phyloP scores from a whole-genome alignment of 495 filamentous ascomycete species.

The Parathielavia hyrcaniae region DNA sequence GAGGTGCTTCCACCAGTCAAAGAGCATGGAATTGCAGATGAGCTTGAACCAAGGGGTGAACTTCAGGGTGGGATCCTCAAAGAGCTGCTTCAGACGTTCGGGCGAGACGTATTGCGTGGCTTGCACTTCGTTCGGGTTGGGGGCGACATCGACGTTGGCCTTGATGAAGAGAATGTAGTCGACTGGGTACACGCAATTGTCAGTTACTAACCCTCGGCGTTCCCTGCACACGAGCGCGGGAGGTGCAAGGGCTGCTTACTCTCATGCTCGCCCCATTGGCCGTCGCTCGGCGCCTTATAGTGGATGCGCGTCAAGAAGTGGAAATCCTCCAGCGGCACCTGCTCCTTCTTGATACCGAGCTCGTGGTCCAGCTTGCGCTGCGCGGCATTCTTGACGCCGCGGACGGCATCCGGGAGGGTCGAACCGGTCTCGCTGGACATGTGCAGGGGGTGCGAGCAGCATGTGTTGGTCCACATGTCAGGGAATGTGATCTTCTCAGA shows the following conservation, averaged over 20 bases:
- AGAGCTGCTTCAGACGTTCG: slow-evolving; percentile 78
- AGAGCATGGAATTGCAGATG: slow-evolving; percentile 95
- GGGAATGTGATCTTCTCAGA: slow-evolving; percentile 99
- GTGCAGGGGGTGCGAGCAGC: slow-evolving; percentile 94
- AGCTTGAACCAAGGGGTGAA: slow-evolving; percentile 99
- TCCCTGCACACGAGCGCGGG: not conserved
- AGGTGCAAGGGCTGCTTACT: slow-evolving; percentile 52
- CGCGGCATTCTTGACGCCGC: slow-evolving; percentile 83
- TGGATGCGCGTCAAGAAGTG: slow-evolving; percentile 94
- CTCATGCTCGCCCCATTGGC: slow-evolving; percentile 98
- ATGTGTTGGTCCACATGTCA: slow-evolving; percentile 99
- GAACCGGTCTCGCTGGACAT: slow-evolving; percentile 86
- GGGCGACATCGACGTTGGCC: slow-evolving; percentile 73
- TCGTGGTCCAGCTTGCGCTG: slow-evolving; percentile 91
- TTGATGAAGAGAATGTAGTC: slow-evolving; percentile 99
- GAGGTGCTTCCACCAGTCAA: slow-evolving; percentile 95
- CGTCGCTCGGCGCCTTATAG: slow-evolving; percentile 95
- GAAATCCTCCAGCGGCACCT: slow-evolving; percentile 90
- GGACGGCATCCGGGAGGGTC: slow-evolving; percentile 69
- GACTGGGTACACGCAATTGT: slow-evolving; percentile 49
- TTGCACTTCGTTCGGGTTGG: slow-evolving; percentile 82
- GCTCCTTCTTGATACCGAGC: slow-evolving; percentile 80
- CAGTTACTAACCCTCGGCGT: slow-evolving; percentile 7
- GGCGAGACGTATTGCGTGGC: slow-evolving; percentile 76
- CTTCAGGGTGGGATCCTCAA: slow-evolving; percentile 66